These are phyloP conservation scores for Phlebopus sp. DNA, from an alignment of 1,284 basidiomycete genomes.

Conservation along the genomic window DNA sequence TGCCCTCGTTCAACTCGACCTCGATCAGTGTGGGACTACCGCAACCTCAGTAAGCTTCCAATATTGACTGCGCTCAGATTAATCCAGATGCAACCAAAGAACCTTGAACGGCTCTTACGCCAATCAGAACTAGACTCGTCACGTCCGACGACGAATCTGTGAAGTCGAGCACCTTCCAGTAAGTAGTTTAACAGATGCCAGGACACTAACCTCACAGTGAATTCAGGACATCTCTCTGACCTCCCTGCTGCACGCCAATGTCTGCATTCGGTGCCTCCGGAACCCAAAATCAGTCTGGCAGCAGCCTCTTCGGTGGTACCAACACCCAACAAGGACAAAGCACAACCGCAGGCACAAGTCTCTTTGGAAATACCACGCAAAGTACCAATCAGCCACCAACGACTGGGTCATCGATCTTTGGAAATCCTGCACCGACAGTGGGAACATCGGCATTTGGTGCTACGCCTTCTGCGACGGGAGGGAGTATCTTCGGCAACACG, in stretches of 20 bases:
- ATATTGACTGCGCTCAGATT: too few species aligned
- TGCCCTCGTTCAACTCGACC: too few species aligned
- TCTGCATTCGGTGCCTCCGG: neutral
- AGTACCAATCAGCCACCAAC: neutral
- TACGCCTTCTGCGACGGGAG: constrained; percentile 14
- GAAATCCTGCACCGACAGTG: constrained; percentile 7
- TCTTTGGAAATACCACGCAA: constrained; percentile 18
- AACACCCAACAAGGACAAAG: constrained; percentile 11
- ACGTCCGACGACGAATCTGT: too few species aligned
- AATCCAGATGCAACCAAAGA: too few species aligned
- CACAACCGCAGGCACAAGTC: constrained; percentile 15
- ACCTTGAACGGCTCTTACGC: too few species aligned
- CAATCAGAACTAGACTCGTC: too few species aligned
- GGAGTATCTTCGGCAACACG: constrained; percentile 20
- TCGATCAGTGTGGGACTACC: too few species aligned
- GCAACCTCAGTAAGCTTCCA: too few species aligned
- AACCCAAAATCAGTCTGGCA: constrained; percentile 5
- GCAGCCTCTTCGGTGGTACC: constrained; percentile 18
- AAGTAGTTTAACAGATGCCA: neutral
- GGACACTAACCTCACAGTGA: neutral
- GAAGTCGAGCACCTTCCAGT: too few species aligned
- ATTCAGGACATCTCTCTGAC: neutral
- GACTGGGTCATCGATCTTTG: constrained; percentile 22
- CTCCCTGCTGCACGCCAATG: neutral
- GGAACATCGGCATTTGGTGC: neutral